A percentile compares a stretch with the other conserved stretches of the same genome.
phyloP scores from a whole-genome alignment of 257 asterid genomes.

The Prunella vulgaris region DNA sequence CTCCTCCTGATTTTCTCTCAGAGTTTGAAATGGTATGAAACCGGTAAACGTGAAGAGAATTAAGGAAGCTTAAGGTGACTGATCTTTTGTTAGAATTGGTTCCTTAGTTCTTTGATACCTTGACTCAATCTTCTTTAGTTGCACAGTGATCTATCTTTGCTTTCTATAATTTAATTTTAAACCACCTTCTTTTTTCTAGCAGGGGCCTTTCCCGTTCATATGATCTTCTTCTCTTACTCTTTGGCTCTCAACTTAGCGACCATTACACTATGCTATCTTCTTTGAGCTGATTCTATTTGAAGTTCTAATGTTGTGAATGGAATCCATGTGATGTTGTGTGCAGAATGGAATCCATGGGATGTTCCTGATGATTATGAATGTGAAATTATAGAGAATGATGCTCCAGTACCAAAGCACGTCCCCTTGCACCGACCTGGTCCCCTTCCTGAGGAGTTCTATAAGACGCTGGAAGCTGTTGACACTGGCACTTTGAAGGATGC shows the following conservation, averaged over 20 bases:
- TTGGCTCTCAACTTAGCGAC: background rate
- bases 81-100: background rate
- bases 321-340: conserved; percentile 2
- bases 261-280: background rate
- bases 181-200: background rate
- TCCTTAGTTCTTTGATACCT: background rate
- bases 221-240: background rate
- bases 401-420: conserved; percentile 91
- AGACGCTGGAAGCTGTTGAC: conserved; percentile 58
- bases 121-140: background rate
- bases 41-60: background rate
- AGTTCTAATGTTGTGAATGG: background rate
- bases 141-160: background rate
- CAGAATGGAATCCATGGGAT: conserved; percentile 99
- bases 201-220: background rate
- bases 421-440: conserved; percentile 99
- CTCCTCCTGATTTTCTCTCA: background rate
- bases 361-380: conserved; percentile 89
- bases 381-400: conserved; percentile 89
- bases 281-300: background rate
- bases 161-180: background rate
- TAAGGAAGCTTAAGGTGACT: background rate
- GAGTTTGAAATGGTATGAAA: background rate
- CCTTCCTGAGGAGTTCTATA: conserved; percentile 87
- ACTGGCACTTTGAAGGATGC: conserved; percentile 56